These are phyloP conservation scores for Uncinocarpus reesii DNA, from an alignment of 2,329 filamentous ascomycete genomes.

Conservation along the genomic window DNA sequence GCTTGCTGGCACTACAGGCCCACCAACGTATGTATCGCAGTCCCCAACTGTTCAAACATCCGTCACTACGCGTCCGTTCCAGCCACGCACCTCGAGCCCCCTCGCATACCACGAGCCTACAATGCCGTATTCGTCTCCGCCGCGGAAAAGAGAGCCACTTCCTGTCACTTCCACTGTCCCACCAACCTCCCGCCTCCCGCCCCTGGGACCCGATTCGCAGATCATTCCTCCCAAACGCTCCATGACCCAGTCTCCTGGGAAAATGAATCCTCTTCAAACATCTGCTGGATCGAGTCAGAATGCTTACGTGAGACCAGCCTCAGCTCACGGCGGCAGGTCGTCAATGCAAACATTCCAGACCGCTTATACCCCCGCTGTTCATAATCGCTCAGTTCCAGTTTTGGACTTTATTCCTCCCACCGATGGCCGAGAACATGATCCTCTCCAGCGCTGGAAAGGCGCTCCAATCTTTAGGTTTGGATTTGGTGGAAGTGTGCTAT, in stretches of 20 bases:
- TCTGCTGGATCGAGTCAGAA: conserved; percentile 37
- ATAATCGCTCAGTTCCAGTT: conserved; percentile 39
- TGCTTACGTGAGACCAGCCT: conserved; percentile 44
- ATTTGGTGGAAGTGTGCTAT: conserved; percentile 69
- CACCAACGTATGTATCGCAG: conserved; percentile 35
- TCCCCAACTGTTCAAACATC: conserved; percentile 22
- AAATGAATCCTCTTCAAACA: conserved; percentile 41
- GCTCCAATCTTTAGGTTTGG: conserved; percentile 80
- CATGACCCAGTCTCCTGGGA: conserved; percentile 51
- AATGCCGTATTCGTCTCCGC: background rate
- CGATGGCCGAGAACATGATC: conserved; percentile 54
- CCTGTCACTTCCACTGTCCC: background rate
- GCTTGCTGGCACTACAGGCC: conserved; percentile 21
- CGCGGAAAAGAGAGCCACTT: conserved; percentile 1
- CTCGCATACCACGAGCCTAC: conserved; percentile 41
- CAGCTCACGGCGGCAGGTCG: conserved; percentile 40
- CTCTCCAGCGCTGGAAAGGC: conserved; percentile 82
- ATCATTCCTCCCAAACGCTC: conserved; percentile 40
- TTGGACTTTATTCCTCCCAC: conserved; percentile 48
- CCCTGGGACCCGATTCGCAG: conserved; percentile 18
- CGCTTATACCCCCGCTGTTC: conserved; percentile 16
- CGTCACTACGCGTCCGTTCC: conserved; percentile 41
- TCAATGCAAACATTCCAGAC: conserved; percentile 22
- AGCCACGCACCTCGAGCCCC: conserved; percentile 55
- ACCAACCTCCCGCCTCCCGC: background rate